phyloP scores from a whole-genome alignment of 331 rosid species.

The Pyracantha coccinea region DNA sequence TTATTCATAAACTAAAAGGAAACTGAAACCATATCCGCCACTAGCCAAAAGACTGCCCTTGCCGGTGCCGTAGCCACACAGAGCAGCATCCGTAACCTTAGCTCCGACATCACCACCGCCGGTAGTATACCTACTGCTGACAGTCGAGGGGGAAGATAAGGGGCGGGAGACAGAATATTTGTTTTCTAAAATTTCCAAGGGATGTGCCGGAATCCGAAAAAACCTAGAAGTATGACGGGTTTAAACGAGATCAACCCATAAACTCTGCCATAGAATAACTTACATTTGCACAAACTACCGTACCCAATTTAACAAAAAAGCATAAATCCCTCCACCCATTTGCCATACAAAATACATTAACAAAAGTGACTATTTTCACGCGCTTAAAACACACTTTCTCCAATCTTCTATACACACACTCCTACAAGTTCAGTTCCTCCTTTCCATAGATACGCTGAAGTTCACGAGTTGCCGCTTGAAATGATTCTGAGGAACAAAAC shows the following conservation, averaged over 20 bases:
- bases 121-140: not conserved
- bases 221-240: not conserved
- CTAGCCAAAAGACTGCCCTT: too few species aligned
- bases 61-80: too few species aligned
- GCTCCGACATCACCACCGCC: not conserved
- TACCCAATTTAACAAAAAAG: not conserved
- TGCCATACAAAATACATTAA: not conserved
- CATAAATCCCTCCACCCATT: slow-evolving; percentile 1
- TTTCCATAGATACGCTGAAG: slow-evolving; percentile 95
- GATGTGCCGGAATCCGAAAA: not conserved
- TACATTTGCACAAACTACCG: not conserved
- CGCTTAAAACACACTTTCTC: slow-evolving; percentile 14
- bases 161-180: not conserved
- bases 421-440: slow-evolving; percentile 47
- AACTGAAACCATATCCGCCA: too few species aligned
- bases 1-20: too few species aligned
- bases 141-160: not conserved
- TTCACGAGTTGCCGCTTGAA: slow-evolving; percentile 88
- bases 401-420: slow-evolving; percentile 1
- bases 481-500: slow-evolving; percentile 54
- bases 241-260: not conserved
- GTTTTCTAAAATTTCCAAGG: not conserved
- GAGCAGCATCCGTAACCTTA: not conserved
- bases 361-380: not conserved
- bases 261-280: not conserved